Evolutionary conservation across 768 basidiomycete genomes (phyloP).

Genomic region (Crepidotus variabilis): DNA sequence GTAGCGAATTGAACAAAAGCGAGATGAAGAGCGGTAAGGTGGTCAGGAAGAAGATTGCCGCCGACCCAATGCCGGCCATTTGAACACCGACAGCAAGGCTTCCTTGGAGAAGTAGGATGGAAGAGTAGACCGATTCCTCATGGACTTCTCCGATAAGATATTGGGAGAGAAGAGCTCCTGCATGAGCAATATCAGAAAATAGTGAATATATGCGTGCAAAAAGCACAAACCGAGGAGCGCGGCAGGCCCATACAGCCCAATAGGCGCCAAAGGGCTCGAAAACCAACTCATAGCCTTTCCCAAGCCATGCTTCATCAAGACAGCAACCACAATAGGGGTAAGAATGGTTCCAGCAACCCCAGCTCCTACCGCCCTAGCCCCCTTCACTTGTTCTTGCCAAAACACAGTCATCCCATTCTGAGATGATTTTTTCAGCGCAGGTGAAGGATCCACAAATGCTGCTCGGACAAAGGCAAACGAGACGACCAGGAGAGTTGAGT

Average conservation of each 20-base stretch:
- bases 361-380: slow-evolving; percentile 43
- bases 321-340: slow-evolving; percentile 67
- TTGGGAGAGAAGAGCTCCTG: slow-evolving; percentile 66
- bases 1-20: slow-evolving; percentile 47
- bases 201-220: not conserved
- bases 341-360: slow-evolving; percentile 57
- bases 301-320: slow-evolving; percentile 58
- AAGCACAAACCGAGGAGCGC: slow-evolving; percentile 58
- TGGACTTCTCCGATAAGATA: slow-evolving; percentile 44
- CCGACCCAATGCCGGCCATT: slow-evolving; percentile 66
- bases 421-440: slow-evolving; percentile 17
- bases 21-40: slow-evolving; percentile 54
- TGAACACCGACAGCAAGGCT: slow-evolving; percentile 58
- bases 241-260: slow-evolving; percentile 74
- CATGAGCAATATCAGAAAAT: not conserved
- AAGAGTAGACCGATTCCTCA: slow-evolving; percentile 62
- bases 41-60: slow-evolving; percentile 67
- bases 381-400: slow-evolving; percentile 37
- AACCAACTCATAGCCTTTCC: slow-evolving; percentile 87
- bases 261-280: slow-evolving; percentile 56
- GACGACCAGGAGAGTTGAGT: slow-evolving; percentile 45
- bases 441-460: slow-evolving; percentile 32
- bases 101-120: slow-evolving; percentile 59
- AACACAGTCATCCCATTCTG: slow-evolving; percentile 27
- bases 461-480: slow-evolving; percentile 39